phyloP scores from a whole-genome alignment of 2,329 filamentous ascomycete genomes.

The Amesomyces nigricolor region DNA sequence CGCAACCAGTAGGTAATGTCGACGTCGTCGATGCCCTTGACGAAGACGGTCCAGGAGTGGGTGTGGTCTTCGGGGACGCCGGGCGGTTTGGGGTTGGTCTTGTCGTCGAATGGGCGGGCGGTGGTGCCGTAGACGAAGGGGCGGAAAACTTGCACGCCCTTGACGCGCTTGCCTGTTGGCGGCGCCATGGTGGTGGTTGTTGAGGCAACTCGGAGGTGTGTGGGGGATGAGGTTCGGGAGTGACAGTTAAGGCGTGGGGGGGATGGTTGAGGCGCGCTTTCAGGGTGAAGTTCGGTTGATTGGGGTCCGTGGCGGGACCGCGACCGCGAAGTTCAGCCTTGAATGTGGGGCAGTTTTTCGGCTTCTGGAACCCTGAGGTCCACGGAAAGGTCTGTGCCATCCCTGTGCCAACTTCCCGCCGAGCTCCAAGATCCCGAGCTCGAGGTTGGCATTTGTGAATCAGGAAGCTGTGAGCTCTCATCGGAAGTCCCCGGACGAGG shows the following conservation, averaged over 20 bases:
- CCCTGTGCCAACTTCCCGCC: slow-evolving; percentile 7
- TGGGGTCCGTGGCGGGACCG: not conserved
- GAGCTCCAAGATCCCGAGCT: not conserved
- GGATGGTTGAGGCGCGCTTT: not conserved
- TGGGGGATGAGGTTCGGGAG: no score
- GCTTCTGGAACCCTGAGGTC: not conserved
- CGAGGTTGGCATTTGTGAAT: slow-evolving; percentile 1
- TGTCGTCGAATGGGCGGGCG: slow-evolving; percentile 70
- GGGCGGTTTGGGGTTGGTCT: slow-evolving; percentile 69
- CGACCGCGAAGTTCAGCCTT: slow-evolving; percentile 13
- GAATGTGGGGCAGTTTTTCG: slow-evolving; percentile 17
- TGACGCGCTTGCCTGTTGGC: slow-evolving; percentile 58
- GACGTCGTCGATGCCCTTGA: slow-evolving; percentile 81
- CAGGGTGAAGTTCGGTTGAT: slow-evolving; percentile 1
- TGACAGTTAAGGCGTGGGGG: no score
- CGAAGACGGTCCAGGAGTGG: slow-evolving; percentile 93
- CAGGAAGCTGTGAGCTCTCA: not conserved
- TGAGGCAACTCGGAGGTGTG: no score
- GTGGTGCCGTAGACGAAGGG: slow-evolving; percentile 74
- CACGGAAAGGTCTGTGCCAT: slow-evolving; percentile 9
- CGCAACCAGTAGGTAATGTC: slow-evolving; percentile 94
- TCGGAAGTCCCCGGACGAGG: not conserved
- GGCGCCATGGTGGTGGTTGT: slow-evolving; percentile 47
- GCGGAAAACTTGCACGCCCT: slow-evolving; percentile 58
- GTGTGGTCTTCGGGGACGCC: slow-evolving; percentile 85